Percentiles rank a stretch among this genome's conserved stretches.
phyloP scores from a whole-genome alignment of 805 yeast genomes.

The Clavispora fructus region DNA sequence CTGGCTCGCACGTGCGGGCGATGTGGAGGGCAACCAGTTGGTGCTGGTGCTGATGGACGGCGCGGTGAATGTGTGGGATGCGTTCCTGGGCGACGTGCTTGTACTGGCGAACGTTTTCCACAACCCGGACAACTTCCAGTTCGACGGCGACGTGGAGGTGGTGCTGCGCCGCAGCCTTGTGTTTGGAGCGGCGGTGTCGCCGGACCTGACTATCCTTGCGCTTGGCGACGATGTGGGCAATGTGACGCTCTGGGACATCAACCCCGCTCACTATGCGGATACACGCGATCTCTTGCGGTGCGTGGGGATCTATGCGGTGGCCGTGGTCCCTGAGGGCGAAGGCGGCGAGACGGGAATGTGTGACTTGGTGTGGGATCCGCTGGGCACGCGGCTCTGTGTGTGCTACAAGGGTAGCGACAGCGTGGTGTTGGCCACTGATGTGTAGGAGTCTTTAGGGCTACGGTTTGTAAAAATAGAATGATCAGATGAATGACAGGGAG shows the following conservation, averaged over 20 bases:
- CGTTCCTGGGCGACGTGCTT: constrained; percentile 35
- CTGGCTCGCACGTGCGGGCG: constrained; percentile 42
- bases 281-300: constrained; percentile 19
- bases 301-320: constrained; percentile 15
- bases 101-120: constrained; percentile 28
- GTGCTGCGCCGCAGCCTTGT: constrained; percentile 49
- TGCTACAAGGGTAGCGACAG: constrained; percentile 29
- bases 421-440: constrained; percentile 8
- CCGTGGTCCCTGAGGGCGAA: constrained; percentile 1
- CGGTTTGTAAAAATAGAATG: not conserved
- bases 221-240: constrained; percentile 65
- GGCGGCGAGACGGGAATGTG: constrained; percentile 25
- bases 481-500: not conserved
- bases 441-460: not conserved
- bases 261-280: constrained; percentile 8
- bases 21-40: constrained; percentile 15
- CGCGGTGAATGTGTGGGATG: constrained; percentile 63
- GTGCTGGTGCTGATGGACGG: constrained; percentile 61
- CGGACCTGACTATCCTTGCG: constrained; percentile 44
- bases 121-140: constrained; percentile 19
- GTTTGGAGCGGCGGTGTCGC: constrained; percentile 48
- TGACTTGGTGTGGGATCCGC: constrained; percentile 33
- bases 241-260: constrained; percentile 48
- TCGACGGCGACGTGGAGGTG: constrained; percentile 6
- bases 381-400: constrained; percentile 22